phyloP scores from a whole-genome alignment of 1,284 basidiomycete species.

The Athelia sp. region DNA sequence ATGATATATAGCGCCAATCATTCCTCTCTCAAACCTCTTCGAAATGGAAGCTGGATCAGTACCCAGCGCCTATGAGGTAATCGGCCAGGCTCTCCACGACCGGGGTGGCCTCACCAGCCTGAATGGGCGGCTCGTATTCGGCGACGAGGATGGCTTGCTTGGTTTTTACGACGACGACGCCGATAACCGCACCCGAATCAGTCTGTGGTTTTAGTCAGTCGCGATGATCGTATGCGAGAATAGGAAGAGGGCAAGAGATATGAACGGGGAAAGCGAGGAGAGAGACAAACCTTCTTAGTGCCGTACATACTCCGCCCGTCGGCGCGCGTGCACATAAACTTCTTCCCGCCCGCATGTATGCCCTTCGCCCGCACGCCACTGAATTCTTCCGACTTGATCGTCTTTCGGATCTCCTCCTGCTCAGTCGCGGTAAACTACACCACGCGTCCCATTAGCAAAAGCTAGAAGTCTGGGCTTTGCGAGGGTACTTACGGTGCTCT shows the following conservation, averaged over 20 bases:
- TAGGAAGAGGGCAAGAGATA: too few species aligned
- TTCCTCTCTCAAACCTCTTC: too few species aligned
- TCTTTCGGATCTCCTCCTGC: slow-evolving; percentile 62
- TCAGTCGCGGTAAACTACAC: slow-evolving; percentile 77
- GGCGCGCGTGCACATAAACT: slow-evolving; percentile 78
- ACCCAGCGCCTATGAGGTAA: slow-evolving; percentile 67
- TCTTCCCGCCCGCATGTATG: slow-evolving; percentile 65
- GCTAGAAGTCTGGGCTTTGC: too few species aligned
- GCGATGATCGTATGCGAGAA: too few species aligned
- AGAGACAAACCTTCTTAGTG: slow-evolving; percentile 66
- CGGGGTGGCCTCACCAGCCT: slow-evolving; percentile 69
- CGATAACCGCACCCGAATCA: too few species aligned
- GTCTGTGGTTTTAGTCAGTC: too few species aligned
- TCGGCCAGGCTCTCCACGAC: slow-evolving; percentile 77
- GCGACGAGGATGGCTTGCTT: slow-evolving; percentile 84
- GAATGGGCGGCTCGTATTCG: slow-evolving; percentile 68
- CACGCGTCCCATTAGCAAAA: too few species aligned
- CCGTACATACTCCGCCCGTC: slow-evolving; percentile 65
- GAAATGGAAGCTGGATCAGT: too few species aligned
- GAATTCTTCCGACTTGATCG: slow-evolving; percentile 43
- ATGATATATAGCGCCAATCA: too few species aligned
- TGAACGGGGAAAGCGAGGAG: too few species aligned
- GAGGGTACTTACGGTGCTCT: too few species aligned
- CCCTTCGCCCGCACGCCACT: too few species aligned
- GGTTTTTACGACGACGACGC: slow-evolving; percentile 82